A percentile compares a stretch with the other conserved stretches of the same genome.
Conservation (phyloP, 257 asterid genomes). For the Cynanchum wilfordii region DNA sequence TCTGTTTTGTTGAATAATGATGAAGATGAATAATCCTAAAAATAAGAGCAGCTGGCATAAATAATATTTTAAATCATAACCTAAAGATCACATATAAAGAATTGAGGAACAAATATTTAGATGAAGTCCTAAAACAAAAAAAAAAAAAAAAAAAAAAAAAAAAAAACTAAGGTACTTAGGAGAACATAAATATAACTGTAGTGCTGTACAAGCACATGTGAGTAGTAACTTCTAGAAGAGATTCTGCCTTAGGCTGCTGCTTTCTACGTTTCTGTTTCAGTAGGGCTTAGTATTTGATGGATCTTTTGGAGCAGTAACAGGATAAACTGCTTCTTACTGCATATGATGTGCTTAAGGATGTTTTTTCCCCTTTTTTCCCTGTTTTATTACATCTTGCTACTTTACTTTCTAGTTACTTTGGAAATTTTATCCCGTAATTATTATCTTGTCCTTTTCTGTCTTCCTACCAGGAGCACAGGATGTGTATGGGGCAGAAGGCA, state of each 20-base stretch:
- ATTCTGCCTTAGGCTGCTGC: no score
- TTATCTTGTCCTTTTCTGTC: neutral
- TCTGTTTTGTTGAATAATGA: neutral
- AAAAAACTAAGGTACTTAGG: no score
- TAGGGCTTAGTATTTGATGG: neutral
- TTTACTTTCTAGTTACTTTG: neutral
- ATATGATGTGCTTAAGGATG: neutral
- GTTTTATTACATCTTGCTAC: neutral
- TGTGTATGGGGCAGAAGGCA: constrained; percentile 95
- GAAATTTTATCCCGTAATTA: neutral
- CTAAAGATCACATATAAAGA: no score
- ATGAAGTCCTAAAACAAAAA: no score
- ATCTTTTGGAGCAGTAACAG: neutral
- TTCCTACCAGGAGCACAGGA: constrained; percentile 71
- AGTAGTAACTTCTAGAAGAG: no score
- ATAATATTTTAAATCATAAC: no score
- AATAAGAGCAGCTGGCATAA: no score
- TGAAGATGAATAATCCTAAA: no score
- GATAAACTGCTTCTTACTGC: neutral
- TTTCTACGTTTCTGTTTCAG: neutral
- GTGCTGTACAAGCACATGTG: no score
- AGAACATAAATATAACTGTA: no score
- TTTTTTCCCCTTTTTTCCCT: neutral
- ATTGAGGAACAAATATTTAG: no score
- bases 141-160: no score